These are phyloP conservation scores for Alternaria sp. DNA, from an alignment of 2,329 filamentous ascomycete genomes.

Conservation along the genomic window DNA sequence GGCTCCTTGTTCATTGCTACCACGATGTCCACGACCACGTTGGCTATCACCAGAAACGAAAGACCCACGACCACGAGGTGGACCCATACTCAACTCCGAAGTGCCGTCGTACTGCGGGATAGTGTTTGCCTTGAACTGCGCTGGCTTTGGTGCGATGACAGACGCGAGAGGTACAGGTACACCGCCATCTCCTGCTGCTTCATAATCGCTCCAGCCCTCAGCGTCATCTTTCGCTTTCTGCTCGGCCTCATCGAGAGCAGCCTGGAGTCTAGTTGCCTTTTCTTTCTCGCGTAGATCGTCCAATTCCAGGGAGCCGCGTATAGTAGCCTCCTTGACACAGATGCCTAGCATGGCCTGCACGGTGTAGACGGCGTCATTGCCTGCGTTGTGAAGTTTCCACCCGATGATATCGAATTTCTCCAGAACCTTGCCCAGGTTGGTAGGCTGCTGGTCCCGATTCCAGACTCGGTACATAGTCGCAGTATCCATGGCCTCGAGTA, in stretches of 20 bases:
- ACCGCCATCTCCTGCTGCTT: slow-evolving; percentile 50
- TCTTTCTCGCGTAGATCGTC: slow-evolving; percentile 36
- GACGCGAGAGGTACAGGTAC: slow-evolving; percentile 34
- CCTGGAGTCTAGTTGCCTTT: slow-evolving; percentile 35
- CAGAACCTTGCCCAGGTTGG: slow-evolving; percentile 69
- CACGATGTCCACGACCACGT: slow-evolving; percentile 9
- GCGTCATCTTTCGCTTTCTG: slow-evolving; percentile 53
- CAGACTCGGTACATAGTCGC: slow-evolving; percentile 72
- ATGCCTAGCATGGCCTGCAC: slow-evolving; percentile 76
- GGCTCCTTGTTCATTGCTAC: background rate
- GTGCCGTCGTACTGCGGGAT: slow-evolving; percentile 11
- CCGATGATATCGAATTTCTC: slow-evolving; percentile 68
- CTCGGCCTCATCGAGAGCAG: slow-evolving; percentile 39
- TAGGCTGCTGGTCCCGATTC: slow-evolving; percentile 61
- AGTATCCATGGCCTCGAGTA: slow-evolving; percentile 77
- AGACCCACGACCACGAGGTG: slow-evolving; percentile 9
- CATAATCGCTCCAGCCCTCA: slow-evolving; percentile 51
- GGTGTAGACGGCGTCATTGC: slow-evolving; percentile 86
- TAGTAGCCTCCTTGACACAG: slow-evolving; percentile 57
- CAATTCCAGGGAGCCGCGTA: slow-evolving; percentile 41
- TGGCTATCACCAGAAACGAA: background rate
- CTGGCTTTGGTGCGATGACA: slow-evolving; percentile 11
- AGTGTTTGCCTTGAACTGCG: background rate
- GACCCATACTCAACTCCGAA: background rate
- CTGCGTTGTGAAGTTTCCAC: slow-evolving; percentile 80